Percentiles rank a stretch among this genome's conserved stretches.
Conservation (phyloP, 2,329 filamentous ascomycete species). For the Fusarium napiforme region DNA sequence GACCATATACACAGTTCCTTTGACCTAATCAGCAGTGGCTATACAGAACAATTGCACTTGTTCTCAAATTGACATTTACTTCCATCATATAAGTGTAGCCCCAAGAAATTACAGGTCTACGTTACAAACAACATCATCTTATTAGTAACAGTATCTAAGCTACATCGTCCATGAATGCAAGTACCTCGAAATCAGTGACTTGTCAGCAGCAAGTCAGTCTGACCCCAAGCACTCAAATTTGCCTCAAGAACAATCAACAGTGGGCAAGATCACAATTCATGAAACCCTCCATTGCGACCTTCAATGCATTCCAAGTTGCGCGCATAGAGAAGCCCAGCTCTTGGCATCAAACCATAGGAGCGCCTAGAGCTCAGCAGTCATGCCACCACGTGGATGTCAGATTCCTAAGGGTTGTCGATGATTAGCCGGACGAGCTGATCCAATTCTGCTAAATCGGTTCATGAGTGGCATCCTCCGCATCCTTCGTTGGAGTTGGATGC, state of each 20-base stretch:
- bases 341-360: not conserved
- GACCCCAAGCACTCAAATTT: accelerated
- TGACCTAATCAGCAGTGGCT: too few relatives aligned
- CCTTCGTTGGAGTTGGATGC: not conserved
- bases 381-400: not conserved
- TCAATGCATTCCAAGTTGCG: not conserved
- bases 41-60: accelerated
- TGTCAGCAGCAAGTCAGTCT: accelerated
- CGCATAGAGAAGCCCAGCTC: not conserved
- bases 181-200: too few relatives aligned
- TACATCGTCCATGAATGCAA: too few relatives aligned
- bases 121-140: not conserved
- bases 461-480: not conserved
- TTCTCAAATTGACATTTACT: not conserved
- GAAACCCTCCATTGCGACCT: not conserved
- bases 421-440: not conserved
- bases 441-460: not conserved
- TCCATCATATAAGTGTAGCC: accelerated
- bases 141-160: not conserved
- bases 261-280: accelerated
- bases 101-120: too few relatives aligned
- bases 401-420: not conserved
- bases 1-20: not conserved
- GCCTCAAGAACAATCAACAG: accelerated
- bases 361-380: not conserved